phyloP scores from a whole-genome alignment of 1,284 basidiomycete genomes.

The Inonotus hispidus region DNA sequence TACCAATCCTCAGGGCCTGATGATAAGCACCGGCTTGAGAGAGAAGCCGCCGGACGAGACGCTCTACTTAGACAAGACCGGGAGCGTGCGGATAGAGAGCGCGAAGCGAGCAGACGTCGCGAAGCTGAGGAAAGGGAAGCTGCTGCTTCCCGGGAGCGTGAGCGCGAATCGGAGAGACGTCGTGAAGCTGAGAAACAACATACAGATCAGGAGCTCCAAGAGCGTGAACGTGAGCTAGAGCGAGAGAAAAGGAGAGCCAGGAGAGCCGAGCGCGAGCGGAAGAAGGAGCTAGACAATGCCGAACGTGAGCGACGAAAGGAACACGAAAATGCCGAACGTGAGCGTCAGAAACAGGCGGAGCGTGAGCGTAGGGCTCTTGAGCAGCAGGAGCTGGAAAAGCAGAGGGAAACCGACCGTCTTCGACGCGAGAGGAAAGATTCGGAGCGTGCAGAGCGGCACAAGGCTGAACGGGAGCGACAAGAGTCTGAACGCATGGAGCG shows the following conservation, averaged over 20 bases:
- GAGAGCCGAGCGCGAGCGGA: slow-evolving; percentile 7
- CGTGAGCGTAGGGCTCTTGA: not conserved
- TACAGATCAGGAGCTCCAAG: not conserved
- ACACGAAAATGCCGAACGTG: slow-evolving; percentile 1
- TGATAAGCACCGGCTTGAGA: not conserved
- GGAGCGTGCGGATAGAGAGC: slow-evolving; percentile 1
- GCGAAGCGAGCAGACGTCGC: not conserved
- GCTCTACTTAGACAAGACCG: not conserved
- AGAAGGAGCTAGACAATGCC: slow-evolving; percentile 1
- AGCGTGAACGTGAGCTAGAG: slow-evolving; percentile 2
- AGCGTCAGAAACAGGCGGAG: not conserved
- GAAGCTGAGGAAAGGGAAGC: slow-evolving; percentile 5
- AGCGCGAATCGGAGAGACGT: slow-evolving; percentile 4
- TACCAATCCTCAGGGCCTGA: not conserved
- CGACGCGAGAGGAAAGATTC: slow-evolving; percentile 5
- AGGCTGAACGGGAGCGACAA: slow-evolving; percentile 1
- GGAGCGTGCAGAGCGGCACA: slow-evolving; percentile 4
- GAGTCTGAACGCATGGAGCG: slow-evolving; percentile 5
- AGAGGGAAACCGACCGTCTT: slow-evolving; percentile 1
- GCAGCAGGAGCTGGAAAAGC: not conserved
- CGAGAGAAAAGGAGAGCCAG: not conserved
- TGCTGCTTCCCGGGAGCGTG: slow-evolving; percentile 1
- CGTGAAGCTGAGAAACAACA: not conserved
- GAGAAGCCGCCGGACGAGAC: not conserved
- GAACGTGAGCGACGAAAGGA: slow-evolving; percentile 13